Conservation (phyloP, 129 eudicot species). For the Chrysanthemum makinoi region DNA sequence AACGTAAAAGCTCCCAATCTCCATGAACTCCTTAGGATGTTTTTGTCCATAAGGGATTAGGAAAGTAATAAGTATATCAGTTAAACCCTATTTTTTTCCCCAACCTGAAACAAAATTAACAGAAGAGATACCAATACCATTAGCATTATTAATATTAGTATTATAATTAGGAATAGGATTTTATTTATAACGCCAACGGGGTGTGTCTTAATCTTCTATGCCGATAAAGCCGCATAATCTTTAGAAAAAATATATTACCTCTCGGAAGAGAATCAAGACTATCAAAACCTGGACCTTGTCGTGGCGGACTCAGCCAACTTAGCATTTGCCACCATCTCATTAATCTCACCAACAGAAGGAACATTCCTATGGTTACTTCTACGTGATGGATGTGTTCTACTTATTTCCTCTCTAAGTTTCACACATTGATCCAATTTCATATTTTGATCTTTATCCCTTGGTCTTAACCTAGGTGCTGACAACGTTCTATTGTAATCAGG, state of each 20-base stretch:
- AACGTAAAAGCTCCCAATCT: too few species aligned
- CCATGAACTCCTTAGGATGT: too few species aligned
- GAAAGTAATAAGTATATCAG: too few species aligned
- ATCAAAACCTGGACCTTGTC: slow-evolving; percentile 31
- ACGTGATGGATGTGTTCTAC: slow-evolving; percentile 34
- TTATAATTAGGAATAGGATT: slow-evolving; percentile 29
- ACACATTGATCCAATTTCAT: slow-evolving; percentile 26
- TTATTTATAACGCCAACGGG: slow-evolving; percentile 27
- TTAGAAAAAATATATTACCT: slow-evolving; percentile 67
- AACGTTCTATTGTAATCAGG: slow-evolving; percentile 45
- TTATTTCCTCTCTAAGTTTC: slow-evolving; percentile 36
- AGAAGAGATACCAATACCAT: slow-evolving; percentile 29
- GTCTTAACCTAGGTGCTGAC: slow-evolving; percentile 59
- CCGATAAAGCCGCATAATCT: slow-evolving; percentile 34
- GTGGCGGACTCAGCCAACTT: slow-evolving; percentile 41
- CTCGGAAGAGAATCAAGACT: slow-evolving; percentile 67
- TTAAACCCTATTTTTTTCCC: too few species aligned
- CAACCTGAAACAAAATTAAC: not conserved
- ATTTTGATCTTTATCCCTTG: slow-evolving; percentile 40
- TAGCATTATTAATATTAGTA: slow-evolving; percentile 25
- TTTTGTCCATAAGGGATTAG: too few species aligned
- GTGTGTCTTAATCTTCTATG: slow-evolving; percentile 32
- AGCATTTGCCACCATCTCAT: slow-evolving; percentile 70
- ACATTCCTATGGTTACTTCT: slow-evolving; percentile 27
- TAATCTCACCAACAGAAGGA: slow-evolving; percentile 73